Evolutionary conservation across 1,284 basidiomycete species (phyloP), one percentile per base, ranked within the genome.

Genomic region (Cutaneotrichosporon daszewskae): DNA sequence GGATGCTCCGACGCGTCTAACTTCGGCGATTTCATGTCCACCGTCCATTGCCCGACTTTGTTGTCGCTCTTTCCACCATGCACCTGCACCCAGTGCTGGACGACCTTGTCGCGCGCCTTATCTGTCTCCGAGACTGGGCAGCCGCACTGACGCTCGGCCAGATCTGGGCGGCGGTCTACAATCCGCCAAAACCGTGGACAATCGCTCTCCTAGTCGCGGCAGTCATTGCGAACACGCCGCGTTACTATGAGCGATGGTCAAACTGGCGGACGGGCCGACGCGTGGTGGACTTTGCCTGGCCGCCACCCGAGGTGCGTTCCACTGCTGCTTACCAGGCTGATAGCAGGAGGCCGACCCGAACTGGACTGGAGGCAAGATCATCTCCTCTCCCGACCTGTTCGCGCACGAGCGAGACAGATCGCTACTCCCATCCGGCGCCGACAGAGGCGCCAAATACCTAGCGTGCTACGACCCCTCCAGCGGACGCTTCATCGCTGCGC

Each of bases 381-480:
- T 66, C 24, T 28, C 45, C 8, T 31, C 45, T 12, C 66, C 64
- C 0, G 50, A 45, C 37, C 34, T 66, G 11, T 57, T 49, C 39
- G 50, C 62, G 18, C 64, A 66, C 40, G 19, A 52, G 40, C 32
- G 54, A 7, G 57, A 67, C 43, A 26, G 37, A 1, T 44, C 44
- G 3, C 53, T 68, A 6, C 51, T 66, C 9, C 60, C 58, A 11
- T 18, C 26, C 20, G 37, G 27, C 31, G 27, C 34, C 11, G 17
- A n/a, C 13, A 22, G 27, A 14, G 23, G 16, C 5, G 55, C 53
- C 23, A 75, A 79, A 45, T 87, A 84, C 58, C 84, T 97, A 44
- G 91, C 88, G 2, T 84, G 84, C 68, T 96, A 83, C 60, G 92
- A 96, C 66, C 92, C 92, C 9, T 82, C 89, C 5, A 94, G 87